These are phyloP conservation scores for Nevesoporus exiguus DNA, from an alignment of 768 basidiomycete species.

Conservation along the genomic window DNA sequence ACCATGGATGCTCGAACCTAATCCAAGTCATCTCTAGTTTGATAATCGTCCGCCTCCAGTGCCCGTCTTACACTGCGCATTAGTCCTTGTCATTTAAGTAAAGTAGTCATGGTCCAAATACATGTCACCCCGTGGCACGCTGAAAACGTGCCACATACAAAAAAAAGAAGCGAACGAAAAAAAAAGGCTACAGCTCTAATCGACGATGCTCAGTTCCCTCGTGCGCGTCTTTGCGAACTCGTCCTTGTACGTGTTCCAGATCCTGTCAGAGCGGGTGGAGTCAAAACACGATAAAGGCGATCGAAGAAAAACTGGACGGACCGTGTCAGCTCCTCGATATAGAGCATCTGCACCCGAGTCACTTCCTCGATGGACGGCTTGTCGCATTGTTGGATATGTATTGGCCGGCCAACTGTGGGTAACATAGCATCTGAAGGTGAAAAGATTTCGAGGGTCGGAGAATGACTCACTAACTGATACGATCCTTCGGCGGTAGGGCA, in stretches of 20 bases:
- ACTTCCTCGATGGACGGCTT: constrained; percentile 83
- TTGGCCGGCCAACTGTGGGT: constrained; percentile 78
- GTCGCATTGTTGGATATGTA: constrained; percentile 70
- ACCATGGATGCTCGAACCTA: too few species aligned
- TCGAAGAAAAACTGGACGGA: constrained; percentile 35
- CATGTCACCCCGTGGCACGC: neutral
- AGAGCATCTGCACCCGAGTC: constrained; percentile 71
- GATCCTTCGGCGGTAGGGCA: constrained; percentile 94
- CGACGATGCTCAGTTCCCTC: constrained; percentile 75
- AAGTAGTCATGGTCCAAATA: neutral
- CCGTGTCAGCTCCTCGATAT: constrained; percentile 92
- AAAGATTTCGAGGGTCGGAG: neutral
- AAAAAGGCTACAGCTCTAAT: constrained; percentile 33
- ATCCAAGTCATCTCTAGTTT: too few species aligned
- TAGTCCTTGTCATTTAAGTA: too few species aligned
- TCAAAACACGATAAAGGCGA: constrained; percentile 5
- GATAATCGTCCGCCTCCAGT: too few species aligned
- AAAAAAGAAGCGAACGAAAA: neutral
- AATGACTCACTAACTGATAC: constrained; percentile 87
- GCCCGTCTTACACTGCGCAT: too few species aligned
- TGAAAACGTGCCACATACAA: neutral
- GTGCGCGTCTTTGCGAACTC: constrained; percentile 82
- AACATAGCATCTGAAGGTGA: neutral
- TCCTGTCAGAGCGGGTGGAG: constrained; percentile 43
- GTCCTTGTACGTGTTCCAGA: constrained; percentile 97